Evolutionary conservation across 23 red algal species (phyloP).

Genomic region (Cyanidiococcus yangmingshanensis): DNA sequence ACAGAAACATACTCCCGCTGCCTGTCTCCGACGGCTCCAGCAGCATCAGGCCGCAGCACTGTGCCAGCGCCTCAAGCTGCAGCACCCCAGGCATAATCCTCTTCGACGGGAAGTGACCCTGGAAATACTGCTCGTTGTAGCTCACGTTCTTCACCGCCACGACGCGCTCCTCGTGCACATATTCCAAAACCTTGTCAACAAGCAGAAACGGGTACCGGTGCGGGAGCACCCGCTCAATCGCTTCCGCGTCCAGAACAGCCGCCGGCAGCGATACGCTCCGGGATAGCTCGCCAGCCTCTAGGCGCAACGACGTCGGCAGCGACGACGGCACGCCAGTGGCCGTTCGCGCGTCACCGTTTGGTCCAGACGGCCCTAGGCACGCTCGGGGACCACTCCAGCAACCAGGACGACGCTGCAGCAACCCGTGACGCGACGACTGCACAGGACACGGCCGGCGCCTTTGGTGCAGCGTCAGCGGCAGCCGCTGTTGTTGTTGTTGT

Average conservation of each 20-base stretch:
- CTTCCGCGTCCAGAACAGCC: constrained; percentile 38
- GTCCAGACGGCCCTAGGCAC: not conserved
- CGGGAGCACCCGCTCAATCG: constrained; percentile 55
- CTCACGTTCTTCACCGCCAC: constrained; percentile 75
- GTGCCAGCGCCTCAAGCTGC: constrained; percentile 89
- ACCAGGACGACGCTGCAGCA: not conserved
- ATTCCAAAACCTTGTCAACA: constrained; percentile 77
- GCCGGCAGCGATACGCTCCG: not conserved
- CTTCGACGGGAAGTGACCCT: constrained; percentile 84
- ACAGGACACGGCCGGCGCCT: too few relatives aligned
- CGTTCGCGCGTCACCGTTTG: not conserved
- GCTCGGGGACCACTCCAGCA: not conserved
- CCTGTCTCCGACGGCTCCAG: constrained; percentile 43
- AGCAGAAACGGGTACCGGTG: constrained; percentile 95
- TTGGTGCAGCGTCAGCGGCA: too few relatives aligned
- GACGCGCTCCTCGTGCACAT: constrained; percentile 43
- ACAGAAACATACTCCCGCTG: constrained; percentile 58
- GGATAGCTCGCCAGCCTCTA: not conserved
- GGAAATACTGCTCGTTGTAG: constrained; percentile 89
- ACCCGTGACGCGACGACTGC: too few relatives aligned
- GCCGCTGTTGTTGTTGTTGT: not conserved
- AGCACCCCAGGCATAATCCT: constrained; percentile 93
- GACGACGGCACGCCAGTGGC: not conserved
- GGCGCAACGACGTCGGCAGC: not conserved
- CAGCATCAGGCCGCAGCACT: constrained; percentile 86